Evolutionary conservation across 139 green algal species (phyloP).

Genomic region (Chlorella vulgaris): DNA sequence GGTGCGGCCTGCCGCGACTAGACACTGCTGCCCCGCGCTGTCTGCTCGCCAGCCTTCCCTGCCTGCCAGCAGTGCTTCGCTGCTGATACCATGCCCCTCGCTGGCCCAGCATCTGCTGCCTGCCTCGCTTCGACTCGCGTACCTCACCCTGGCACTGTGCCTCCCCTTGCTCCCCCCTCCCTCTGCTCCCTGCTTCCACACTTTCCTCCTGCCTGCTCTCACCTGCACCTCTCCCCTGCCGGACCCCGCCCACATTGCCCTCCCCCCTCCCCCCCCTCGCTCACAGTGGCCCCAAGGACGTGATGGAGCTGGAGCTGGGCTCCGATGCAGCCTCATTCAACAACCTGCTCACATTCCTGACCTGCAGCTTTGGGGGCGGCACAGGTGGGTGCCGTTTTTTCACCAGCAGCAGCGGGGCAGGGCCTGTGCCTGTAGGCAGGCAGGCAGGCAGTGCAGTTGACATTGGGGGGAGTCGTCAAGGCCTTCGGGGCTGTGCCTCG

Average conservation of each 20-base stretch:
- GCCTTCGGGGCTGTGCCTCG: too few species aligned
- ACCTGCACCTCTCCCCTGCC: too few species aligned
- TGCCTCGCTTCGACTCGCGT: background rate
- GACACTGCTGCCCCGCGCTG: background rate
- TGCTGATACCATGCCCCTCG: background rate
- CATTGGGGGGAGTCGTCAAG: too few species aligned
- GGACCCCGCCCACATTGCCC: too few species aligned
- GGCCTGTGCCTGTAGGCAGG: too few species aligned
- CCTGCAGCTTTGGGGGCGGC: constrained; percentile 64
- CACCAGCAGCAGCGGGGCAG: too few species aligned
- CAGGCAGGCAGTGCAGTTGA: too few species aligned
- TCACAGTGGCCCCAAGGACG: constrained; percentile 64
- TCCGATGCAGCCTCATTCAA: constrained; percentile 57
- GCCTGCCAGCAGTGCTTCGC: background rate
- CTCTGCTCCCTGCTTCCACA: too few species aligned
- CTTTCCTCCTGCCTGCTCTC: too few species aligned
- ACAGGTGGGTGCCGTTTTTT: constrained; percentile 50
- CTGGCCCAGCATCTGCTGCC: background rate
- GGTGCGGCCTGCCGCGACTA: background rate
- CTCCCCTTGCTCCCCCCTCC: too few species aligned
- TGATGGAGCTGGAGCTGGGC: constrained; percentile 87
- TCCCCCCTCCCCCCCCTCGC: background rate
- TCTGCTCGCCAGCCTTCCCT: background rate
- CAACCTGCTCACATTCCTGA: constrained; percentile 85
- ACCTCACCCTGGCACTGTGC: too few species aligned